Conservation (phyloP, 805 yeast species). For the Candida schatavii region DNA sequence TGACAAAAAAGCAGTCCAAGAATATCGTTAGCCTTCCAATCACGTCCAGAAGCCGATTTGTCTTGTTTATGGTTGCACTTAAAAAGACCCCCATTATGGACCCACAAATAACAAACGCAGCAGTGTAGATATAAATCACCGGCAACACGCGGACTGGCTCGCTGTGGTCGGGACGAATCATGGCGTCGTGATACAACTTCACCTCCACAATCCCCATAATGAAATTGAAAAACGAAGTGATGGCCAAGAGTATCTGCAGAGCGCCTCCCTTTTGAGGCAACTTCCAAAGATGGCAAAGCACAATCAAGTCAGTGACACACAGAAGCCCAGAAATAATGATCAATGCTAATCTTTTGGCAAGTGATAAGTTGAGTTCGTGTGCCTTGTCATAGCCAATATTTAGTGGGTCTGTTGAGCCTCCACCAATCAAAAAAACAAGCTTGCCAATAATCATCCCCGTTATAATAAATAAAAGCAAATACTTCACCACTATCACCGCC, state of each 20-base stretch:
- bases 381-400: not conserved
- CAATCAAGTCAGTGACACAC: constrained; percentile 8
- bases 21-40: constrained; percentile 11
- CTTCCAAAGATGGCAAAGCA: constrained; percentile 12
- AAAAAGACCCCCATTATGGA: constrained; percentile 10
- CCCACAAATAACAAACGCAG: constrained; percentile 10
- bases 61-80: constrained; percentile 7
- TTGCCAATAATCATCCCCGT: constrained; percentile 3
- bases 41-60: constrained; percentile 11
- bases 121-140: constrained; percentile 5
- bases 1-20: constrained; percentile 5
- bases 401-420: constrained; percentile 1
- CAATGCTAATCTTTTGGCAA: constrained; percentile 2
- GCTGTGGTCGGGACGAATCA: not conserved
- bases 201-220: constrained; percentile 4
- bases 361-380: constrained; percentile 10
- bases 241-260: not conserved
- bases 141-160: not conserved
- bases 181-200: constrained; percentile 1
- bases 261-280: constrained; percentile 12
- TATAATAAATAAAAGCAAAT: constrained; percentile 1
- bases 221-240: constrained; percentile 1
- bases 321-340: not conserved
- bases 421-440: constrained; percentile 1
- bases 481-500: not conserved